Conservation (phyloP, 208 protist genomes). For the Trypanosoma cruzi region DNA sequence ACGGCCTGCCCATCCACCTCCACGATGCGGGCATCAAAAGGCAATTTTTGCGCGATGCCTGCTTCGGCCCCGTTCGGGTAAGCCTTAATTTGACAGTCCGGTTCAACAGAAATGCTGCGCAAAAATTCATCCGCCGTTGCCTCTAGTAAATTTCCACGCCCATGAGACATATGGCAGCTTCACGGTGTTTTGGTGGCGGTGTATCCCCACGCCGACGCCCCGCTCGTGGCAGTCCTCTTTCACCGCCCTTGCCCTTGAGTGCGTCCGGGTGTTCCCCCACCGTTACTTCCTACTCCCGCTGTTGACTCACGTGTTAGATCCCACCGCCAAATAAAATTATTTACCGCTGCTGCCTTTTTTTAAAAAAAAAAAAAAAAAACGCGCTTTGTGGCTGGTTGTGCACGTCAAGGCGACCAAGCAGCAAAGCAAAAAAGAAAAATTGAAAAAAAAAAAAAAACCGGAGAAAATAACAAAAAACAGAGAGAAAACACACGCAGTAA, state of each 20-base stretch:
- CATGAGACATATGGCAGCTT: conserved; percentile 4
- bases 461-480: background rate
- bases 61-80: conserved; percentile 29
- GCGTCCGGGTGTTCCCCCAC: too few species aligned
- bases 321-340: too few species aligned
- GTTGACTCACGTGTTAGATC: too few species aligned
- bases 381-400: too few species aligned
- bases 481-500: conserved; percentile 25
- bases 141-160: conserved; percentile 13
- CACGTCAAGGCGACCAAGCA: conserved; percentile 4
- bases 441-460: conserved; percentile 14
- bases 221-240: too few species aligned
- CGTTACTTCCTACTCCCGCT: too few species aligned
- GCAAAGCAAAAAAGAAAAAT: background rate
- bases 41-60: conserved; percentile 35
- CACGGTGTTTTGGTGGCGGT: too few species aligned
- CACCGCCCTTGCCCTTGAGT: too few species aligned
- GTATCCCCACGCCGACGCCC: too few species aligned
- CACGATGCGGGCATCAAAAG: conserved; percentile 38
- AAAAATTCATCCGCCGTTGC: conserved; percentile 56
- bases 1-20: conserved; percentile 48
- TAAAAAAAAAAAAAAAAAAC: too few species aligned
- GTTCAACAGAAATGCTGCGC: conserved; percentile 47
- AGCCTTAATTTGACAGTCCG: conserved; percentile 64
- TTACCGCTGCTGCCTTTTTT: too few species aligned